Percentiles rank a stretch among this genome's conserved stretches.
phyloP scores from a whole-genome alignment of 2,329 filamentous ascomycete species.

The Xylogone sp. region DNA sequence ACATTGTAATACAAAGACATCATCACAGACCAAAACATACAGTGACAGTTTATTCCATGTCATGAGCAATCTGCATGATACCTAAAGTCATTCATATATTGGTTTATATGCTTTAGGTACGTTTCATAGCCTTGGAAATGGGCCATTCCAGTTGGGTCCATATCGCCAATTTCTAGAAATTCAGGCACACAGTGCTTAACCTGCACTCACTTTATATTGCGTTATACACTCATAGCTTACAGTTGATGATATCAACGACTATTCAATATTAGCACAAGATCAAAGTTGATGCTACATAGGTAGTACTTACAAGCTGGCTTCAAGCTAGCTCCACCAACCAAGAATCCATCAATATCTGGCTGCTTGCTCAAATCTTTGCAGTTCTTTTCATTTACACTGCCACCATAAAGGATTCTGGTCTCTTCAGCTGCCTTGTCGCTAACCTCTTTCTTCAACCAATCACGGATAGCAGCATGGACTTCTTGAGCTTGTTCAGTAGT shows the following conservation, averaged over 20 bases:
- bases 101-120: too few species aligned
- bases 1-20: too few species aligned
- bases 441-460: slow-evolving; percentile 80
- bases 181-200: too few species aligned
- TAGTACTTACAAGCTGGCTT: slow-evolving; percentile 82
- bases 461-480: slow-evolving; percentile 86
- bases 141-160: too few species aligned
- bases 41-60: too few species aligned
- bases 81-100: too few species aligned
- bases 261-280: slow-evolving; percentile 8
- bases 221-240: slow-evolving; percentile 33
- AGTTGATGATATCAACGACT: slow-evolving; percentile 69
- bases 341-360: slow-evolving; percentile 94
- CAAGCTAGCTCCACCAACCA: slow-evolving; percentile 92
- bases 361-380: slow-evolving; percentile 88
- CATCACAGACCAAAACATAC: too few species aligned
- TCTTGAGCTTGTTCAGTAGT: slow-evolving; percentile 88
- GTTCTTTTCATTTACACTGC: slow-evolving; percentile 98
- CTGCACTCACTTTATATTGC: neutral
- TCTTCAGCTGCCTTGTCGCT: slow-evolving; percentile 71
- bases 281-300: neutral
- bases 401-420: slow-evolving; percentile 94
- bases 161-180: too few species aligned
- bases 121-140: too few species aligned
- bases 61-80: too few species aligned